A percentile compares a stretch with the other conserved stretches of the same genome.
These are phyloP conservation scores for Zarea fungicola DNA, from an alignment of 2,329 filamentous ascomycete species.

Conservation along the genomic window DNA sequence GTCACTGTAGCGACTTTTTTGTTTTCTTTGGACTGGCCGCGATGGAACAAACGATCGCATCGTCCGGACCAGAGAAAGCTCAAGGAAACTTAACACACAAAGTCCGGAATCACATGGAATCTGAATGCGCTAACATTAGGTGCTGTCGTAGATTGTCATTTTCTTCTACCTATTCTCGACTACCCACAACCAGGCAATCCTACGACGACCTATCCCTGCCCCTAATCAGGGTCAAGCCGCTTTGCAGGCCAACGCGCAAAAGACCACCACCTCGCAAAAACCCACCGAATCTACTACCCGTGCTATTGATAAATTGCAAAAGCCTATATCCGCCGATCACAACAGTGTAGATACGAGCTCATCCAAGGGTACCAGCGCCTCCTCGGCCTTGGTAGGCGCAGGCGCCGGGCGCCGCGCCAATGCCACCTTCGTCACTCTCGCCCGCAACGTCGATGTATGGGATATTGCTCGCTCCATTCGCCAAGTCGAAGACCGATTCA, in stretches of 20 bases:
- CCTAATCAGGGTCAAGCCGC: constrained; percentile 14
- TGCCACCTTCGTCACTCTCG: constrained; percentile 94
- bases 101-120: constrained; percentile 1
- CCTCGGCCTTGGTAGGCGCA: constrained; percentile 44
- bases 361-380: constrained; percentile 51
- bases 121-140: constrained; percentile 15
- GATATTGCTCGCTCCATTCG: constrained; percentile 95
- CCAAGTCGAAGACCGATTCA: constrained; percentile 96
- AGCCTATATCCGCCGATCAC: constrained; percentile 21
- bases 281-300: neutral
- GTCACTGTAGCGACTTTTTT: constrained; percentile 29
- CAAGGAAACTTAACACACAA: too few species aligned
- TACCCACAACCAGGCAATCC: constrained; percentile 41
- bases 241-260: constrained; percentile 14
- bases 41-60: constrained; percentile 7
- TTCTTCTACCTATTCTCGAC: constrained; percentile 78
- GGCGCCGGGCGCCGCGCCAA: constrained; percentile 76
- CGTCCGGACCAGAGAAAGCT: neutral
- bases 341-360: constrained; percentile 30
- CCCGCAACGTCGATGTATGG: constrained; percentile 91
- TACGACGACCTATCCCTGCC: constrained; percentile 17
- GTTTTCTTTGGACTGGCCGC: constrained; percentile 8
- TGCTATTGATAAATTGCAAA: constrained; percentile 15
- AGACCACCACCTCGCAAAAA: neutral
- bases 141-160: constrained; percentile 48